Conservation (phyloP, 192 early-diverging fungal genomes). For the Coemansia sp. region DNA sequence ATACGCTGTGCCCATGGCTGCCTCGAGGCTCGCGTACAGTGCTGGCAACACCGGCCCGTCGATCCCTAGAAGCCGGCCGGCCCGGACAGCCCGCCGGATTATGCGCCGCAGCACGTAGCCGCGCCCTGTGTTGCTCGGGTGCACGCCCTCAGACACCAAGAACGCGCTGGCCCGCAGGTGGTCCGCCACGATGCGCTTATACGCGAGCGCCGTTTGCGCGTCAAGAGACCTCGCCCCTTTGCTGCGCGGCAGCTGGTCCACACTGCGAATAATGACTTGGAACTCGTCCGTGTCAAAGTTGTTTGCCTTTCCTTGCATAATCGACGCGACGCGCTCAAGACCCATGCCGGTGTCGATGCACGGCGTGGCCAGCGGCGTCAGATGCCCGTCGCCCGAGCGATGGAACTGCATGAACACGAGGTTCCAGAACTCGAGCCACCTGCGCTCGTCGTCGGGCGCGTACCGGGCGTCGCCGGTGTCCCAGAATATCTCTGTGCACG, state of each 20-base stretch:
- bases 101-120: constrained; percentile 98
- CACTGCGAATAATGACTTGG: constrained; percentile 73
- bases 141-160: constrained; percentile 91
- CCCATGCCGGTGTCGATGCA: constrained; percentile 99
- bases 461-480: constrained; percentile 90
- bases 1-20: constrained; percentile 87
- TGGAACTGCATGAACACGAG: constrained; percentile 99
- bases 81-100: constrained; percentile 87
- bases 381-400: constrained; percentile 79
- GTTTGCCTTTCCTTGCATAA: constrained; percentile 86
- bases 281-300: constrained; percentile 98
- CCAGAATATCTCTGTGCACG: constrained; percentile 96
- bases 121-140: constrained; percentile 96
- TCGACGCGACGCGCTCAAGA: constrained; percentile 90
- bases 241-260: constrained; percentile 59
- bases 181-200: constrained; percentile 97
- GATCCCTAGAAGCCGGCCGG: constrained; percentile 84
- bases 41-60: constrained; percentile 83
- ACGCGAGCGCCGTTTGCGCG: constrained; percentile 80
- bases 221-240: constrained; percentile 69
- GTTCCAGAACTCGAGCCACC: constrained; percentile 99
- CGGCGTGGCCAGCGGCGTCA: constrained; percentile 82
- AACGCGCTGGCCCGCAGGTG: constrained; percentile 94
- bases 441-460: constrained; percentile 82
- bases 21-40: constrained; percentile 86